Evolutionary conservation across 352 stramenopile species (phyloP).

Genomic region (Pythium angustatum): DNA sequence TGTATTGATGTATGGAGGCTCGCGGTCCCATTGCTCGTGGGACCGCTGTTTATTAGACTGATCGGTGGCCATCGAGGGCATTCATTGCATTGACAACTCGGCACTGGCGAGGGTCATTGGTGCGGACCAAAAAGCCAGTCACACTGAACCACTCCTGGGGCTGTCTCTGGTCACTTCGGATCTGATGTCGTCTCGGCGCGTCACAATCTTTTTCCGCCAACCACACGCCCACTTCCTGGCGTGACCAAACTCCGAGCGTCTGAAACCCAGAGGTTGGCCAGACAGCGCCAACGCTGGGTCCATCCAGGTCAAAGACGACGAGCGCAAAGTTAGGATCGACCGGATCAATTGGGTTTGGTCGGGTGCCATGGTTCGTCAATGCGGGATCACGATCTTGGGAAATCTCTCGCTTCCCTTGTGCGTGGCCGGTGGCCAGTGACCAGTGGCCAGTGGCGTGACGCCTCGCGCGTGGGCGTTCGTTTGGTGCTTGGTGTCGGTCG

Average conservation of each 20-base stretch:
- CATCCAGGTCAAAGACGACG: too few relatives aligned
- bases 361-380: too few relatives aligned
- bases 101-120: neutral
- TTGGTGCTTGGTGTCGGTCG: constrained; percentile 22
- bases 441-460: constrained; percentile 12
- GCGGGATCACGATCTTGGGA: neutral
- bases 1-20: too few relatives aligned
- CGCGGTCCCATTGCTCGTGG: too few relatives aligned
- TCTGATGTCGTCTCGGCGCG: constrained; percentile 19
- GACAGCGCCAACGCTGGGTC: too few relatives aligned
- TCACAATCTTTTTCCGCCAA: constrained; percentile 25
- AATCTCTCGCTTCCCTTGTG: neutral
- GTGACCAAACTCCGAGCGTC: neutral
- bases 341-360: too few relatives aligned
- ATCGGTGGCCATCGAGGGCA: too few relatives aligned
- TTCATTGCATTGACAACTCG: too few relatives aligned
- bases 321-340: too few relatives aligned
- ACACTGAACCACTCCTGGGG: too few relatives aligned
- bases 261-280: too few relatives aligned
- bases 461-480: constrained; percentile 11
- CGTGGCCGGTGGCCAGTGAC: neutral
- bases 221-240: neutral
- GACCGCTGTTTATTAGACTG: too few relatives aligned
- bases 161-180: constrained; percentile 24
- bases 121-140: constrained; percentile 6